phyloP scores from a whole-genome alignment of 1,284 basidiomycete species.

The Crocinoboletus sp. region DNA sequence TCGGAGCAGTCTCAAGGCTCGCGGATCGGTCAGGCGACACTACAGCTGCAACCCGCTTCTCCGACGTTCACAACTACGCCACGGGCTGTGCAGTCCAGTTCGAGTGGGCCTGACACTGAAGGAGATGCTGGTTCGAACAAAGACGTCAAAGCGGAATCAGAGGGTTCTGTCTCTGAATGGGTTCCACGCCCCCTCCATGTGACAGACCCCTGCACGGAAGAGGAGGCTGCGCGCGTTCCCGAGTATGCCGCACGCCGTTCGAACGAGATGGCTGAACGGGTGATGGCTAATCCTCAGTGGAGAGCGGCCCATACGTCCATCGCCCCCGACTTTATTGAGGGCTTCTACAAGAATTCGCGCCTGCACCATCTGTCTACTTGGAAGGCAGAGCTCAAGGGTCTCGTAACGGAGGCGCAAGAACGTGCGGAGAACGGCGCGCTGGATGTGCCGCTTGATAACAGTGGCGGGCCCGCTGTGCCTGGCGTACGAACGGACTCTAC shows the following conservation, averaged over 20 bases:
- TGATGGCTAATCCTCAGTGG: slow-evolving; percentile 83
- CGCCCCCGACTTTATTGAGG: slow-evolving; percentile 83
- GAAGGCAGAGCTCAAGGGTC: slow-evolving; percentile 84
- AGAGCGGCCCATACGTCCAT: slow-evolving; percentile 83
- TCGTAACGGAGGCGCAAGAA: slow-evolving; percentile 78
- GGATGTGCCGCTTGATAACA: slow-evolving; percentile 5
- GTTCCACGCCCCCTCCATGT: slow-evolving; percentile 32
- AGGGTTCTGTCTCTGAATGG: slow-evolving; percentile 13
- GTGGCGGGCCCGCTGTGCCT: slow-evolving; percentile 16
- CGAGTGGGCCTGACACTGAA: neutral
- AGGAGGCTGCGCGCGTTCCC: slow-evolving; percentile 44
- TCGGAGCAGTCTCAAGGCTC: slow-evolving; percentile 48
- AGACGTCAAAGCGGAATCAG: neutral
- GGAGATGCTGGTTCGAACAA: slow-evolving; percentile 5
- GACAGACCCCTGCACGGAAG: slow-evolving; percentile 41
- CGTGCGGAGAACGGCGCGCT: slow-evolving; percentile 48
- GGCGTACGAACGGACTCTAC: slow-evolving; percentile 26
- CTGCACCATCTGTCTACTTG: slow-evolving; percentile 90
- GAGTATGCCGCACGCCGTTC: slow-evolving; percentile 60
- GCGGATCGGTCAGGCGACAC: slow-evolving; percentile 25
- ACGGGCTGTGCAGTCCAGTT: neutral
- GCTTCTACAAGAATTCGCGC: slow-evolving; percentile 89
- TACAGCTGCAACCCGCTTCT: slow-evolving; percentile 9
- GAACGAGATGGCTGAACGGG: slow-evolving; percentile 68
- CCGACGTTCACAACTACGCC: neutral